Evolutionary conservation across 331 rosid genomes (phyloP), one percentile per base, ranked within the genome.

Genomic region (Malus hybrid): DNA sequence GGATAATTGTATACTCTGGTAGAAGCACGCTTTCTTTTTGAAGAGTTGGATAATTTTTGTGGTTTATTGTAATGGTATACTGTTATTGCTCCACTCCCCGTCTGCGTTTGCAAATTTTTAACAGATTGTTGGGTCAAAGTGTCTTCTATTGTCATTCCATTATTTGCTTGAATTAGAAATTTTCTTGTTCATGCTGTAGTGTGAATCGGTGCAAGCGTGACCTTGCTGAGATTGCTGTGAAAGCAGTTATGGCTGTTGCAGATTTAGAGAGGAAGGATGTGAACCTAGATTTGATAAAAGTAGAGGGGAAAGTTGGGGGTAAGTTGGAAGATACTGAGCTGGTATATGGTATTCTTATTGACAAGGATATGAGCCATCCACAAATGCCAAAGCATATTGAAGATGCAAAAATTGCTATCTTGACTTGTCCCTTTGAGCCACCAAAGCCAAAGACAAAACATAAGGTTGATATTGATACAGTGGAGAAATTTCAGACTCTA

Each of bases 351-450:
- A 92, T 95, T 19, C 32, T 90, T 78, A 84, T 95, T 71, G 99
- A 95, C 86, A 95, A 95, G 90, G 99, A 95, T 73, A 92, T 95
- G 99, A 95, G 99, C 80, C 99, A 95, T 81, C 99, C 99, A 13
- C 99, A 95, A 81, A 95, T 95, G 98, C 99, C 99, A n/a, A 95
- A 95, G 88, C 84, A 79, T 75, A 95, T 95, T 63, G 91, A 89
- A 80, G 83, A 95, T 88, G 98, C 98, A 69, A 87, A 90, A 52
- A 95, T 92, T 83, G 99, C 99, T 62, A 92, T 95, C 66, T 80
- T 95, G 90, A 95, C 98, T 73, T 95, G 99, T 74, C 90, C 99
- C 78, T 95, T 95, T 89, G 99, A 95, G 87, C 99, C 99, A 67
- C 99, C 98, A 0, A 95, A 95, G 73, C 99, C 98, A 70, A 95